A percentile compares a stretch with the other conserved stretches of the same genome.
Conservation (phyloP, 1,284 basidiomycete species). For the Cryptococcus sp. region DNA sequence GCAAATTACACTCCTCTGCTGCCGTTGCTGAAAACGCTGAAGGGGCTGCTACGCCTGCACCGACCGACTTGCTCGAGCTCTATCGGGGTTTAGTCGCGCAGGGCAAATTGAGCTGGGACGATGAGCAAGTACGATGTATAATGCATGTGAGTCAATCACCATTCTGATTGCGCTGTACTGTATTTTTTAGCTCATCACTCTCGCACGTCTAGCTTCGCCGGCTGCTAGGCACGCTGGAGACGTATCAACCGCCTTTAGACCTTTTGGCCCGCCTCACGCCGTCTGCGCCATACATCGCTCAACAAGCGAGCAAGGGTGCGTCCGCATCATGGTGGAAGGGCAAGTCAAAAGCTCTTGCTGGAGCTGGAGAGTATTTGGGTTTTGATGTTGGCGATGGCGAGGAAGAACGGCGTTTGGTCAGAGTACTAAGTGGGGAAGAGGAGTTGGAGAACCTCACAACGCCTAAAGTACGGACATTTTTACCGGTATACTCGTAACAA, state of each 20-base stretch:
- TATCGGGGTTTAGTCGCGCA: constrained; percentile 58
- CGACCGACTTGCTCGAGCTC: constrained; percentile 58
- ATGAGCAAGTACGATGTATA: constrained; percentile 66
- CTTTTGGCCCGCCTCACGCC: constrained; percentile 45
- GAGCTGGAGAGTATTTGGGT: constrained; percentile 16
- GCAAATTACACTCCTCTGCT: no score
- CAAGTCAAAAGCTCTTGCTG: constrained; percentile 16
- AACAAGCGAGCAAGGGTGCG: constrained; percentile 2
- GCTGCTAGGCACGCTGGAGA: constrained; percentile 38
- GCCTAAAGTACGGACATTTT: constrained; percentile 57
- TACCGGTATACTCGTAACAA: not conserved
- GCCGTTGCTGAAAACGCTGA: not conserved
- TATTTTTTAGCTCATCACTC: not conserved
- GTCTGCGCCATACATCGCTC: constrained; percentile 28
- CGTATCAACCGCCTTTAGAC: constrained; percentile 49
- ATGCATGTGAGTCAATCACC: constrained; percentile 58
- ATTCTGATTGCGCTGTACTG: not conserved
- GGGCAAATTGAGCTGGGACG: constrained; percentile 63
- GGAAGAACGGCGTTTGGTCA: constrained; percentile 54
- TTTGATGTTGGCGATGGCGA: constrained; percentile 15
- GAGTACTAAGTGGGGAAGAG: constrained; percentile 61
- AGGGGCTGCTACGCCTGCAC: constrained; percentile 2
- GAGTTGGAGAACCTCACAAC: constrained; percentile 62
- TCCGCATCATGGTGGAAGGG: constrained; percentile 27
- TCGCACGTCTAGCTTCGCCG: constrained; percentile 42